These are phyloP conservation scores for Solanum megistacrolobum DNA, from an alignment of 257 asterid genomes.

Conservation along the genomic window DNA sequence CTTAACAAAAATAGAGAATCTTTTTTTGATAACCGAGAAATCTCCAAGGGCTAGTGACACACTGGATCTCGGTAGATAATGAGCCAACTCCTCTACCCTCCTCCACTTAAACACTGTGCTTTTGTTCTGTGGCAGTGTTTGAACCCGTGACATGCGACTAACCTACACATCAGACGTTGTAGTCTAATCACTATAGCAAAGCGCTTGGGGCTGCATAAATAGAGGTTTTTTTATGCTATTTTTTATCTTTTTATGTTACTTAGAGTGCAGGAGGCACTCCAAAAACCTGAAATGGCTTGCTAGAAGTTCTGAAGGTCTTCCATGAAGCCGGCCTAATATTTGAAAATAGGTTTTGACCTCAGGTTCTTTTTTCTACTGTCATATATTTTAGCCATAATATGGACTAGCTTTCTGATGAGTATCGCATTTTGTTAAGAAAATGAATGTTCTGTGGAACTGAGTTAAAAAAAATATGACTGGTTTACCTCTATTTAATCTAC, in stretches of 20 bases:
- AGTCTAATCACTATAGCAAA: background rate
- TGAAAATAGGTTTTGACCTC: slow-evolving; percentile 76
- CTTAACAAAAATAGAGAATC: background rate
- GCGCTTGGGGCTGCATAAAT: background rate
- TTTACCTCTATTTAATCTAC: background rate
- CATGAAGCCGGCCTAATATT: slow-evolving; percentile 89
- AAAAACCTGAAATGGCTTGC: slow-evolving; percentile 86
- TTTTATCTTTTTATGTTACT: slow-evolving; percentile 4
- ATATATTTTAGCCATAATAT: background rate
- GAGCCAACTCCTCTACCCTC: background rate
- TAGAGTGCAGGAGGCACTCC: slow-evolving; percentile 97
- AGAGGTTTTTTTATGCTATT: background rate
- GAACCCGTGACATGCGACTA: background rate
- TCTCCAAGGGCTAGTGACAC: background rate
- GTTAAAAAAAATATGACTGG: background rate
- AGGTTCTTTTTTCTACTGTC: slow-evolving; percentile 45
- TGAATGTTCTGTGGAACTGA: background rate
- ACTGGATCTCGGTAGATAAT: background rate
- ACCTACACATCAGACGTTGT: background rate
- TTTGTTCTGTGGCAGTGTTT: background rate
- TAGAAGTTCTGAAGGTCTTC: slow-evolving; percentile 96
- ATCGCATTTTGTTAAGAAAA: background rate
- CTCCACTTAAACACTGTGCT: background rate
- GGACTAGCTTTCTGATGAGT: slow-evolving; percentile 1
- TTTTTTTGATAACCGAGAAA: background rate